Base-by-base conservation (phyloP, 2,329 filamentous ascomycete genomes). In the Ustulina deusta region DNA sequence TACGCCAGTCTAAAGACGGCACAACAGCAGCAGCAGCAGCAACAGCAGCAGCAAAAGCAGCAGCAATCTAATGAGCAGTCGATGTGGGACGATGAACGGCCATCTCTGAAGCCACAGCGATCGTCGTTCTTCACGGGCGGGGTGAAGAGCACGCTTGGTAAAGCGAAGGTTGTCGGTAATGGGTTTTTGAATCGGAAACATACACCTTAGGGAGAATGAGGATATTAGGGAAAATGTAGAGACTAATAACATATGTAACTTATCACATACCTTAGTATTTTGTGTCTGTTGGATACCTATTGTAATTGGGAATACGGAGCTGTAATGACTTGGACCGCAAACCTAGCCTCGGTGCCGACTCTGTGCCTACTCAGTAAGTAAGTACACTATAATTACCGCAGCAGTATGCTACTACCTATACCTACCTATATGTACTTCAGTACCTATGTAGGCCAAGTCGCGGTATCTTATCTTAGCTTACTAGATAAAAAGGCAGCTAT, bases 141-240 rank as follows among this genome's bases (percentile, higher is more conserved):
- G 3, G 52, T 75, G 63, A 75, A 75, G 68, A 76, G 70, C 49
- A 76, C 73, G 0, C 56, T 76, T 25, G 73, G 71, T n/a, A 76
- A 74, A 68, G 74, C 73, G 6, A 75, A 76, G 69, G 65, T 72
- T 9, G 74, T 76, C 57, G 73, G 74, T 7, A 74, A 69, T 49
- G 74, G 74, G 6, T 69, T 76, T 61, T 70, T 76, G 55, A 71
- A 61, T n/a, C 69, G 72, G 52, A 75, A 71, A 15, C 66, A 69
- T 20, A 58, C 54, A 11, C 63, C 62, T 7, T 69, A 55, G 36
- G 25, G 20, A 32, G 27, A 6, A 27, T 3, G 40, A 17, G 13
- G 27, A 49, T 32, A 25, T n/a, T 2, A 38, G 42, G 44, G 40
- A 38, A 56, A 36, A 38, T 55, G 29, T 27, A 36, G 9, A 7